A percentile compares a stretch with the other conserved stretches of the same genome.
These are phyloP conservation scores for Coniella vitis DNA, from an alignment of 2,329 filamentous ascomycete species.

Conservation along the genomic window DNA sequence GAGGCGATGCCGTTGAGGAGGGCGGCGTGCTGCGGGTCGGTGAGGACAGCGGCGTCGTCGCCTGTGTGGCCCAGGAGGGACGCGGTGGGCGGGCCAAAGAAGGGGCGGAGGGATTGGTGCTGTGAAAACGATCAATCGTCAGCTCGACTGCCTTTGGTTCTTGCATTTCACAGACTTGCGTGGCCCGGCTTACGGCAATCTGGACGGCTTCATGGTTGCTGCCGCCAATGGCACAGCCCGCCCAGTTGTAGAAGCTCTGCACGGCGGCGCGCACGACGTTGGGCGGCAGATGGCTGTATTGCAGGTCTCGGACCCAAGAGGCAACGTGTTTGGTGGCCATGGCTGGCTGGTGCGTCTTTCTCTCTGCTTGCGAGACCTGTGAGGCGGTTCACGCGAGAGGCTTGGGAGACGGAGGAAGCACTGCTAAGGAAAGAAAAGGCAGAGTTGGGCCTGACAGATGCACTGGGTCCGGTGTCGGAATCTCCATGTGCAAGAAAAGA, in stretches of 20 bases:
- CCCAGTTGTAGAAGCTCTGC: conserved; percentile 46
- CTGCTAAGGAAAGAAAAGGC: no score
- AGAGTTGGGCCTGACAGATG: no score
- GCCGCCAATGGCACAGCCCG: conserved; percentile 45
- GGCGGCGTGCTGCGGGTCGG: conserved; percentile 42
- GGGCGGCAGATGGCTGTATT: conserved; percentile 32
- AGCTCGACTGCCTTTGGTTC: no score
- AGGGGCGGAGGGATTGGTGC: conserved; percentile 13
- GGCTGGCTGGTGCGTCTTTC: no score
- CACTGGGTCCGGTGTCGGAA: no score
- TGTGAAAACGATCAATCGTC: no score
- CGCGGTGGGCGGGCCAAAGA: conserved; percentile 26
- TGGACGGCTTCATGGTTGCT: conserved; percentile 37
- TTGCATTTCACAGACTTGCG: no score
- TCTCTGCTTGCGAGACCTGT: no score
- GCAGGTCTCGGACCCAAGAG: conserved; percentile 37
- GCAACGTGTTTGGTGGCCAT: conserved; percentile 43
- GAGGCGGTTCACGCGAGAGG: no score
- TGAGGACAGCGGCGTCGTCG: conserved; percentile 20
- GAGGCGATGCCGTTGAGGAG: conserved; percentile 48
- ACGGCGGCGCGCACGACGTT: conserved; percentile 36
- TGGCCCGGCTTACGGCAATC: conserved; percentile 23
- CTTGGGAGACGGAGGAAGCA: neutral
- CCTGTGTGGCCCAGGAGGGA: conserved; percentile 27
- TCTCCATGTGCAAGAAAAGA: no score